Base-by-base conservation (phyloP, 164 flowering plant species). In the Euptelea pleiosperma region DNA sequence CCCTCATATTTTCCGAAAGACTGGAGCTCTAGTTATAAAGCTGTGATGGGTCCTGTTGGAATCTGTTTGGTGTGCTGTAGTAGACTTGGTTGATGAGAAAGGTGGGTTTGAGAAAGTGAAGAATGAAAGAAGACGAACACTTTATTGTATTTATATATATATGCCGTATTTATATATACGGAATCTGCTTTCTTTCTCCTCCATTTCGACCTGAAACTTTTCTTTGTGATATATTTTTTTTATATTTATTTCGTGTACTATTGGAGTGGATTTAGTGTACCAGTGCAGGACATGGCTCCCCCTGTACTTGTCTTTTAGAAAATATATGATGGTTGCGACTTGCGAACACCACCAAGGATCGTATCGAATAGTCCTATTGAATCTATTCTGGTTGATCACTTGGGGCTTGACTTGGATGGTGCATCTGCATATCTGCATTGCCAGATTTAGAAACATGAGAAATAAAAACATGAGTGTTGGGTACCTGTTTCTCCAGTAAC, bases 31-130 rank as follows among this genome's bases (percentile, higher is more conserved):
- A 11, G 35, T 28, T n/a, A 28, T 16, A 49, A 49, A 26, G 52
- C 52, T 28, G 21, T 49, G 35, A 29, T 14, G 36, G 52, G 52
- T 4, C 52, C 7, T 49, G n/a, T n/a, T 1, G 21, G 18, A 49
- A 49, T 49, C 18, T 25, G 36, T 49, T 49, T 49, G 9, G 52
- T 49, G 52, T 49, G 52, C 52, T 49, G 30, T 47, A 47, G 7
- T n/a, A n/a, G 28, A 49, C 35, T 49, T 34, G 36, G 34, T 49
- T 49, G 47, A n/a, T n/a, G n/a, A n/a, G n/a, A n/a, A n/a, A n/a
- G n/a, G n/a, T n/a, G n/a, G n/a, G n/a, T n/a, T n/a, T n/a, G n/a
- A n/a, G n/a, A n/a, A n/a, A n/a, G n/a, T n/a, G n/a, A n/a, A n/a
- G n/a, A n/a, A n/a, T n/a, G n/a, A 28, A 25, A 35, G 34, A 49